These are phyloP conservation scores for Epicoccum sorghinum DNA, from an alignment of 2,329 filamentous ascomycete species.

Conservation along the genomic window DNA sequence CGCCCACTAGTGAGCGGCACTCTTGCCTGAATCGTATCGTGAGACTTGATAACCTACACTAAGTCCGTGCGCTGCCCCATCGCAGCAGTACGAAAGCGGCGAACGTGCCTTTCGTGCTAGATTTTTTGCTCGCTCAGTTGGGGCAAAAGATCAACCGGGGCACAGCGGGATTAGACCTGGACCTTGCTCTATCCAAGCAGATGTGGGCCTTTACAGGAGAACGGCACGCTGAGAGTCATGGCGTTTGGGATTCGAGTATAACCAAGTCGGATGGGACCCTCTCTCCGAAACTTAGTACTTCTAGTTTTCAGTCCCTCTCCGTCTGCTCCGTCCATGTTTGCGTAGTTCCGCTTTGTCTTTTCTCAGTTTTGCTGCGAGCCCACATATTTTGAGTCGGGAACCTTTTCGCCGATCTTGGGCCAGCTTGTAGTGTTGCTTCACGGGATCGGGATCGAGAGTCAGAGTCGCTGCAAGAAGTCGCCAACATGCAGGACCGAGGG, in stretches of 20 bases:
- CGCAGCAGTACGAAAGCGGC: constrained; percentile 5
- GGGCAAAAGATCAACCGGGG: constrained; percentile 13
- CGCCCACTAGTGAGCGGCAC: constrained; percentile 2
- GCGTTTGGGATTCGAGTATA: background rate
- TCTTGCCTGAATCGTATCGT: constrained; percentile 5
- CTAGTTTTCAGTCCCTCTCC: constrained; percentile 5
- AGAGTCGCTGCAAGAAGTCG: background rate
- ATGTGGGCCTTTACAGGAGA: constrained; percentile 12
- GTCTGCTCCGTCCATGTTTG: background rate
- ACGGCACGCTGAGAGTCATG: constrained; percentile 15
- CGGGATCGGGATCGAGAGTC: background rate
- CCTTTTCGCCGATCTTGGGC: constrained; percentile 1
- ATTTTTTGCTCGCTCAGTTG: constrained; percentile 2
- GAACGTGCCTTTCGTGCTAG: constrained; percentile 6
- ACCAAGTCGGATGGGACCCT: constrained; percentile 7
- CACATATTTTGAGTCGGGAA: background rate
- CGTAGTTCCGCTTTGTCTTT: background rate
- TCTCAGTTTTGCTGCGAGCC: background rate
- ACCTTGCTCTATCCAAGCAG: background rate
- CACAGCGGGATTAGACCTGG: constrained; percentile 1
- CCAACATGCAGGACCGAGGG: constrained; percentile 34
- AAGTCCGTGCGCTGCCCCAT: constrained; percentile 5
- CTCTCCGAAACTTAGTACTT: constrained; percentile 7
- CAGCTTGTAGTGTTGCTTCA: background rate
- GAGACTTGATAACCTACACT: background rate